A percentile compares a stretch with the other conserved stretches of the same genome.
Evolutionary conservation across 1,284 basidiomycete genomes (phyloP).

Genomic region (Uromyces viciae-fabae): DNA sequence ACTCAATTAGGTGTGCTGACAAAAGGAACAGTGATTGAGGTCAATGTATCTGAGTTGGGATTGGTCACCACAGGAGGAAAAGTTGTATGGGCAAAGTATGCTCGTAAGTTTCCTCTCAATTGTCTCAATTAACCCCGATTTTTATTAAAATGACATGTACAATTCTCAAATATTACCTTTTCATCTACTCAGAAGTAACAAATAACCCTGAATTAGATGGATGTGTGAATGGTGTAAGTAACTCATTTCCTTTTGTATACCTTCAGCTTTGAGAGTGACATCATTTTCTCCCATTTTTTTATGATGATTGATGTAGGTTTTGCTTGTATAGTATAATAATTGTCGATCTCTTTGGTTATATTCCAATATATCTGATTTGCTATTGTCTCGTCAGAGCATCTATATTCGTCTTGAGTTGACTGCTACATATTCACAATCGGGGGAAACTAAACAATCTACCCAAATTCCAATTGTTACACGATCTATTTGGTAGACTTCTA

Average conservation of each 20-base stretch:
- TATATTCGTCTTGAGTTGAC: too few species aligned
- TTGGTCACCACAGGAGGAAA: conserved; percentile 99
- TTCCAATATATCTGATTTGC: too few species aligned
- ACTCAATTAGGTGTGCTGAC: conserved; percentile 85
- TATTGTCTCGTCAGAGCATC: too few species aligned
- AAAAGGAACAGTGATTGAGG: conserved; percentile 97
- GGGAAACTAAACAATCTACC: too few species aligned
- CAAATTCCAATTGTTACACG: too few species aligned
- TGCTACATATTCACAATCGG: too few species aligned
- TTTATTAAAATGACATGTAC: conserved; percentile 62
- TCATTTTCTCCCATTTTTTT: background rate
- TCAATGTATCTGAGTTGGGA: conserved; percentile 94
- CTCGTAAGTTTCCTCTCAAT: conserved; percentile 28
- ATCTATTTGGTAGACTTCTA: too few species aligned
- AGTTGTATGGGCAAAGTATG: conserved; percentile 63
- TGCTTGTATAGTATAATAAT: background rate
- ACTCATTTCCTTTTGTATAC: background rate
- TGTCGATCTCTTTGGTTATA: too few species aligned
- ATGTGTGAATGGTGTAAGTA: conserved; percentile 79
- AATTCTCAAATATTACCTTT: background rate
- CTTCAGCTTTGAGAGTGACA: background rate
- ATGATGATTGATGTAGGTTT: background rate
- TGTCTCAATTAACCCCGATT: background rate
- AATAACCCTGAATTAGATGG: conserved; percentile 72
- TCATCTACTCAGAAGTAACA: conserved; percentile 18